phyloP scores from a whole-genome alignment of 2,329 filamentous ascomycete genomes.

The Trichoderma sp. region DNA sequence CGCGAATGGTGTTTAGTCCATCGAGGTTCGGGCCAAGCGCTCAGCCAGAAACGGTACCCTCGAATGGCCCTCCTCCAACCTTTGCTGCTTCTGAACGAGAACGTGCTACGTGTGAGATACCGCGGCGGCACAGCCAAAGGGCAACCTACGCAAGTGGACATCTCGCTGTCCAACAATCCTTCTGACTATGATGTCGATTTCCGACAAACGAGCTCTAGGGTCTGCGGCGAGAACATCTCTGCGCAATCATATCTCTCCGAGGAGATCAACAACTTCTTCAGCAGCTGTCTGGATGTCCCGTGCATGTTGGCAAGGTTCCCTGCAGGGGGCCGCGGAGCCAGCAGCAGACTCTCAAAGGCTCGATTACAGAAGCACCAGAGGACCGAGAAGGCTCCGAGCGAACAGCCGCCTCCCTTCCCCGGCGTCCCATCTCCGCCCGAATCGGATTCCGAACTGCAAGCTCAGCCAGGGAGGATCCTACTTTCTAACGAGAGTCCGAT shows the following conservation, averaged over 20 bases:
- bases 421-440: constrained; percentile 58
- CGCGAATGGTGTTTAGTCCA: constrained; percentile 96
- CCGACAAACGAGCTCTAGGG: constrained; percentile 59
- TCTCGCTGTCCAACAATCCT: constrained; percentile 71
- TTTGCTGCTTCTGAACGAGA: constrained; percentile 67
- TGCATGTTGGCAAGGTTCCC: constrained; percentile 86
- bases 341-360: constrained; percentile 70
- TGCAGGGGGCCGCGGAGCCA: constrained; percentile 60
- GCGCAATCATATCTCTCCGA: constrained; percentile 69
- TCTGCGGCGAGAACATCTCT: constrained; percentile 80
- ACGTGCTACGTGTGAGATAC: constrained; percentile 65
- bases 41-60: constrained; percentile 88
- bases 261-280: constrained; percentile 75
- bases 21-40: constrained; percentile 76
- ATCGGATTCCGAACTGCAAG: constrained; percentile 53
- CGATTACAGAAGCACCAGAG: constrained; percentile 64
- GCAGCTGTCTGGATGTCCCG: constrained; percentile 70
- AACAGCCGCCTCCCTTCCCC: constrained; percentile 58
- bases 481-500: constrained; percentile 95
- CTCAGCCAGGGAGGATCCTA: constrained; percentile 59
- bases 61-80: constrained; percentile 85
- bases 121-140: constrained; percentile 38
- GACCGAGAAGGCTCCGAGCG: constrained; percentile 27
- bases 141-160: constrained; percentile 45
- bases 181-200: constrained; percentile 51